Evolutionary conservation across 805 yeast genomes (phyloP), one percentile per base, ranked within the genome.

Genomic region (Myxozyma melibiosi): DNA sequence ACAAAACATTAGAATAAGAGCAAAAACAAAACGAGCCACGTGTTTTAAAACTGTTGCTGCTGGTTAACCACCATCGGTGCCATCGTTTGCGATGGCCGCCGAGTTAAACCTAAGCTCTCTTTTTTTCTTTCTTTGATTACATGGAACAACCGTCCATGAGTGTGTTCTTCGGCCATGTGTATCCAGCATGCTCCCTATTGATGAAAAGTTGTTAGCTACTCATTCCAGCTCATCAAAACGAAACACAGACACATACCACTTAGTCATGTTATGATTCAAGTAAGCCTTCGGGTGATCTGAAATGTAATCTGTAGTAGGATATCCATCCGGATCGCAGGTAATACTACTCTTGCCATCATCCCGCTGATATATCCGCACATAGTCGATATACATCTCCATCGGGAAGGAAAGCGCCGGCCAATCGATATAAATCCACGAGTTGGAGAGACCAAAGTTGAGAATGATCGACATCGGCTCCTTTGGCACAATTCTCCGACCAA

Each of bases 401-500:
- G 99, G 99, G 81, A 92, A 92, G 3, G 84, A 76, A 5, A 66
- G 43, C 20, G 70, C 70, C 42, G 84, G 82, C 97, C 97, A 92
- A 74, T 90, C 92, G 61, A 92, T 92, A 71, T 88, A 89, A 6
- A 94, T 88, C 98, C 98, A 92, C 58, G 84, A 86, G 67, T 85
- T 86, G 14, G 97, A 91, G 51, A 92, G 75, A 78, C 96, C 99
- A 74, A 92, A 74, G 71, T 92, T 92, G 78, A 92, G 68, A 63
- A 92, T 74, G 59, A 92, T 80, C 1, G 96, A 80, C 97, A 92
- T 90, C 63, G 98, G 98, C 70, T 92, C 99, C 70, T 86, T 85
- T 22, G 94, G 78, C 28, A 92, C 80, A 63, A 81, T 73, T 72
- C 98, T 83, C 86, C 86, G 83, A 39, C 83, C 94, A 63, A 92